Conservation (phyloP, 176 grass and related monocot species). For the Secale cereale region DNA sequence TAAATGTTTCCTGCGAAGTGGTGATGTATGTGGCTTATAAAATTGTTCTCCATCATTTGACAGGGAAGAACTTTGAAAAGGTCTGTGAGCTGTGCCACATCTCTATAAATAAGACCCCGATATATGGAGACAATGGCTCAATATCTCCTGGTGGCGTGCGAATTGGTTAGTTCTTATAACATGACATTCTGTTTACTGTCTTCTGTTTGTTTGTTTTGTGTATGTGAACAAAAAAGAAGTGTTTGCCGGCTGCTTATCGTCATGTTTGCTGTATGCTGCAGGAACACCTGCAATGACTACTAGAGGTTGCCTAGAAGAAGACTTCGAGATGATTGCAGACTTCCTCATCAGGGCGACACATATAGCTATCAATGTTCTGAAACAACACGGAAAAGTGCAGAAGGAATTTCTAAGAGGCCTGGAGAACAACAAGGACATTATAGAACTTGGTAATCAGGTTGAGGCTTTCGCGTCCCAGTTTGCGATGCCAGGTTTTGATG, state of each 20-base stretch:
- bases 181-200: background rate
- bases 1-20: background rate
- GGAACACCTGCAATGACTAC: slow-evolving; percentile 97
- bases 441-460: slow-evolving; percentile 64
- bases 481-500: slow-evolving; percentile 89
- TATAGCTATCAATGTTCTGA: slow-evolving; percentile 66
- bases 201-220: background rate
- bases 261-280: slow-evolving; percentile 39
- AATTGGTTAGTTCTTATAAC: slow-evolving; percentile 69
- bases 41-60: slow-evolving; percentile 3
- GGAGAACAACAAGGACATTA: slow-evolving; percentile 69
- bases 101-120: slow-evolving; percentile 87
- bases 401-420: slow-evolving; percentile 81
- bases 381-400: slow-evolving; percentile 85
- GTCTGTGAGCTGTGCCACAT: slow-evolving; percentile 93
- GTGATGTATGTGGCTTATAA: background rate
- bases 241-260: slow-evolving; percentile 13
- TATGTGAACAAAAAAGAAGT: background rate
- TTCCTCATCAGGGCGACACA: slow-evolving; percentile 86
- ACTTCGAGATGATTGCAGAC: slow-evolving; percentile 70
- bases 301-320: slow-evolving; percentile 92
- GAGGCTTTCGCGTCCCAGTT: slow-evolving; percentile 87
- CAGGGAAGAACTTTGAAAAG: slow-evolving; percentile 94
- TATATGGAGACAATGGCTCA: slow-evolving; percentile 94
- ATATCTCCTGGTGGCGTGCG: slow-evolving; percentile 83